Base-by-base conservation (phyloP, 2,329 filamentous ascomycete genomes). In the Phyllosticta ampelicida region DNA sequence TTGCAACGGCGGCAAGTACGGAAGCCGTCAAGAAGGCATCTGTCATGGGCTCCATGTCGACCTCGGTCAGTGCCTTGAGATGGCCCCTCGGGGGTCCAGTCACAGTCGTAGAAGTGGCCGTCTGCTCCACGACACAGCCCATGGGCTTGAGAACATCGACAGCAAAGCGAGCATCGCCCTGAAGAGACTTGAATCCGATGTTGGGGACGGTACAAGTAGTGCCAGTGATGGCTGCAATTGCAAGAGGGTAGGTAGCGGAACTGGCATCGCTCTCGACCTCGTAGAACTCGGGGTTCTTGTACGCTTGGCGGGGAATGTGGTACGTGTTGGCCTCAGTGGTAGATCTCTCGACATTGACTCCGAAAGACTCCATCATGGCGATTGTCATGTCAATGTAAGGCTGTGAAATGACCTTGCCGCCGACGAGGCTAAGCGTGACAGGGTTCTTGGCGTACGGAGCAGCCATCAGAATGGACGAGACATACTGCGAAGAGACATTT, bases 11-110 rank as follows among this genome's bases (percentile, higher is more conserved):
- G 23, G 90, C 94, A 52, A 99, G 80, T 4, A 96, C 90, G 1
- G 90, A 95, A 18, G 94, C 94, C 4, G 91, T 96, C 55, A 99
- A 79, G 78, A 99, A 99, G 53, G 94, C 94, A 73, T 99, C 94
- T 0, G 94, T 99, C 94, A 99, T 99, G 1, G 92, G 88, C 71
- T 97, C 94, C 94, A 99, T 99, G 67, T 99, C 91, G 26, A 99
- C 85, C 60, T 92, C 86, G 18, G 84, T 76, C 11, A 99, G 76
- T 0, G 89, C 86, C 65, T 85, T 85, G 48, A 99, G 76, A 16
- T 80, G 74, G 10, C 94, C 92, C 58, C 79, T 73, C 2, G 81
- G 74, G n/a, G 94, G 94, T 1, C 94, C 94, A 9, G 87, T 95
- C 9, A 99, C 94, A 0, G 91, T 97, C 1, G 94, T 99, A 1